Evolutionary conservation across 2,329 filamentous ascomycete genomes (phyloP).

Genomic region (Talaromyces albobiverticillius): DNA sequence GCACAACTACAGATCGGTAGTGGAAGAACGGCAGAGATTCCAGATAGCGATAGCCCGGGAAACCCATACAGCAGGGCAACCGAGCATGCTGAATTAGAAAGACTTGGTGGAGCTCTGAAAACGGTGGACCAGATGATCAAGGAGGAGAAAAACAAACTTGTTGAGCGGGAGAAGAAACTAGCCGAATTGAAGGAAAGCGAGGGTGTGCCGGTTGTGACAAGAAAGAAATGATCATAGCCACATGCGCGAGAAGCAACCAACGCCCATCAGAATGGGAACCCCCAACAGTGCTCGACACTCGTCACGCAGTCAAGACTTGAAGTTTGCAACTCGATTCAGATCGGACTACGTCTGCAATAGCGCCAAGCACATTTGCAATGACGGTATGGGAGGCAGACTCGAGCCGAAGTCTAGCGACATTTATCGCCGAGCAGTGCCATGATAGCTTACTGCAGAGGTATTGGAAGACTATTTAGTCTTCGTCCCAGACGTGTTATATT

Average conservation of each 20-base stretch:
- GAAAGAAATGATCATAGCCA: constrained; percentile 34
- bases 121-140: constrained; percentile 61
- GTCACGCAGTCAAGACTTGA: too few relatives aligned
- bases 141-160: constrained; percentile 61
- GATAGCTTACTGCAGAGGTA: neutral
- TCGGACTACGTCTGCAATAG: too few relatives aligned
- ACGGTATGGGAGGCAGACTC: neutral
- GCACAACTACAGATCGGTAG: constrained; percentile 49
- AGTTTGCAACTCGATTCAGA: too few relatives aligned
- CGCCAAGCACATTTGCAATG: neutral
- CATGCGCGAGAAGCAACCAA: neutral
- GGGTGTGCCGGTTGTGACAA: constrained; percentile 37
- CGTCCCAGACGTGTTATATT: neutral
- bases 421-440: neutral
- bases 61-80: constrained; percentile 73
- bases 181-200: constrained; percentile 50
- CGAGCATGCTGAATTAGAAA: constrained; percentile 64
- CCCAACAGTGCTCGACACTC: neutral
- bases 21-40: constrained; percentile 72
- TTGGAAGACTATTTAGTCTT: neutral
- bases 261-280: neutral
- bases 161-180: constrained; percentile 60
- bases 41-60: constrained; percentile 61
- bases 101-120: constrained; percentile 60
- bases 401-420: neutral